phyloP scores from a whole-genome alignment of 208 protist genomes.

The Trypanosoma lewisi region DNA sequence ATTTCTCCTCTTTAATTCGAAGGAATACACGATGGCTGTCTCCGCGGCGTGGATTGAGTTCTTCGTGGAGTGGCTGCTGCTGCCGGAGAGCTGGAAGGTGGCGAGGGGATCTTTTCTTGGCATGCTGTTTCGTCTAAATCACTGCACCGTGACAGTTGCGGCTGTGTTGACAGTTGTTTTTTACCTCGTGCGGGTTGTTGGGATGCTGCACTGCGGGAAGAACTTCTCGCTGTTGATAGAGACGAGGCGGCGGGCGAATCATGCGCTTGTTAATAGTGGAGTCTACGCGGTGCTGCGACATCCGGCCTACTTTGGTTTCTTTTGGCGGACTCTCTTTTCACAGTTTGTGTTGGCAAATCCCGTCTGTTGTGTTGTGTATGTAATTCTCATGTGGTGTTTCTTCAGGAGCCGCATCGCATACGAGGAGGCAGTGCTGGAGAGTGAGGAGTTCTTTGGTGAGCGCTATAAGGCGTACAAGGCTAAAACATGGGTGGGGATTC shows the following conservation, averaged over 20 bases:
- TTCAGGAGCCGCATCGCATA: slow-evolving; percentile 89
- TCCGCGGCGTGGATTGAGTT: slow-evolving; percentile 61
- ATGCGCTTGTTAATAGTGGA: slow-evolving; percentile 88
- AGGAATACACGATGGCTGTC: slow-evolving; percentile 55
- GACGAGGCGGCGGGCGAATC: slow-evolving; percentile 44
- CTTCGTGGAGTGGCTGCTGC: slow-evolving; percentile 46
- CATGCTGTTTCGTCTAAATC: slow-evolving; percentile 46
- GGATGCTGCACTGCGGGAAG: slow-evolving; percentile 76
- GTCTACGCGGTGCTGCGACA: slow-evolving; percentile 92
- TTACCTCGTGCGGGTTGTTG: slow-evolving; percentile 72
- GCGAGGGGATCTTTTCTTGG: slow-evolving; percentile 8
- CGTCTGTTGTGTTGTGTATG: slow-evolving; percentile 75
- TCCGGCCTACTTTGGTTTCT: slow-evolving; percentile 96
- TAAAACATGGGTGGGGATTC: slow-evolving; percentile 82
- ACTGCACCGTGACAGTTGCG: slow-evolving; percentile 27
- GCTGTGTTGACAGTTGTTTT: slow-evolving; percentile 42
- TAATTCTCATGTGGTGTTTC: slow-evolving; percentile 86
- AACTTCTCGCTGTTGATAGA: slow-evolving; percentile 89
- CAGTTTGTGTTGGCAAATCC: slow-evolving; percentile 94
- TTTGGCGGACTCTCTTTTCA: slow-evolving; percentile 88
- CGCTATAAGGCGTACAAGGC: slow-evolving; percentile 80
- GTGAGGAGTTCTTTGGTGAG: slow-evolving; percentile 87
- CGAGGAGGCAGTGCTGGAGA: slow-evolving; percentile 80
- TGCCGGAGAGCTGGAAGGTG: slow-evolving; percentile 70
- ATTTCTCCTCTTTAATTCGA: slow-evolving; percentile 87